Conservation (phyloP, 2,329 filamentous ascomycete species). For the Scedosporium boydii region DNA sequence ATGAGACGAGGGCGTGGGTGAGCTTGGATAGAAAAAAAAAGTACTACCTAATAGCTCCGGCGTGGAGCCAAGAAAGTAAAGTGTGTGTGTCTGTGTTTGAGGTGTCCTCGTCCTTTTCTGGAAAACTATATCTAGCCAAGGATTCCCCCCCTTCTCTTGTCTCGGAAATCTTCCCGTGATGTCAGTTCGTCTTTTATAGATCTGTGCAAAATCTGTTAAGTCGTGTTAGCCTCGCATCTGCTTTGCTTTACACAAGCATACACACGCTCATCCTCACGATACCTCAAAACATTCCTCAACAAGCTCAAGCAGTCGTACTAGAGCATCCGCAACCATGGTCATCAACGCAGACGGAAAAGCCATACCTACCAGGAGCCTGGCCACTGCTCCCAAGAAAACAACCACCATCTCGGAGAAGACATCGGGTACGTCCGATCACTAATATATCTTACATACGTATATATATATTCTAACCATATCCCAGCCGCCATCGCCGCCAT, state of each 20-base stretch:
- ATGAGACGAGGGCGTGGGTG: background rate
- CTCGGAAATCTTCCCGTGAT: background rate
- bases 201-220: background rate
- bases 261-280: no score
- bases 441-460: no score
- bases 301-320: background rate
- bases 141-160: background rate
- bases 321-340: background rate
- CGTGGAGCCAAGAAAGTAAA: background rate
- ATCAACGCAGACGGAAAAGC: background rate
- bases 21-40: background rate
- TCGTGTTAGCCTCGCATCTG: background rate
- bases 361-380: background rate
- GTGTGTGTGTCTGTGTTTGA: no score
- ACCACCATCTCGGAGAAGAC: conserved; percentile 1
- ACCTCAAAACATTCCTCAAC: background rate
- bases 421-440: background rate
- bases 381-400: background rate
- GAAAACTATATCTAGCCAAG: background rate
- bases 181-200: background rate
- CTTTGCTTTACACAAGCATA: background rate
- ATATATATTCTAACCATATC: background rate
- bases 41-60: background rate
- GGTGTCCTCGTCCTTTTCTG: background rate
- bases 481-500: background rate